Percentiles rank a stretch among this genome's conserved stretches.
Evolutionary conservation across 2,329 filamentous ascomycete genomes (phyloP).

Genomic region (Pseudogymnoascus sp.): DNA sequence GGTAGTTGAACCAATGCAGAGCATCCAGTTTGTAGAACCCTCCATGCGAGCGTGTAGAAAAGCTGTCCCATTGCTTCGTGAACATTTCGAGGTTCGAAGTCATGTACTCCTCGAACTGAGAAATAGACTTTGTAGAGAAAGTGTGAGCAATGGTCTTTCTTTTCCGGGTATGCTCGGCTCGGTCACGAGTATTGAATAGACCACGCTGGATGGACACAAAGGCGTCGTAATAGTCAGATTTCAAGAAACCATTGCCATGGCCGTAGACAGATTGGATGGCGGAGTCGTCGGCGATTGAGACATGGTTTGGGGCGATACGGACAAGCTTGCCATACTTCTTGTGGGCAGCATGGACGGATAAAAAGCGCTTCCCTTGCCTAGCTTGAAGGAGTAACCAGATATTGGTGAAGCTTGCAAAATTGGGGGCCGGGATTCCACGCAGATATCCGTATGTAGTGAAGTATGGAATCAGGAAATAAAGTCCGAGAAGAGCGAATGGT

Average conservation of each 20-base stretch:
- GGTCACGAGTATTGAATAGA: conserved; percentile 81
- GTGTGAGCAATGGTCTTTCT: conserved; percentile 82
- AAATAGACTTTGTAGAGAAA: conserved; percentile 72
- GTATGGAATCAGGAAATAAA: conserved; percentile 28
- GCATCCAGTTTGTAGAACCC: conserved; percentile 60
- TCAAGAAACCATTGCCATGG: conserved; percentile 63
- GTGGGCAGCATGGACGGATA: conserved; percentile 51
- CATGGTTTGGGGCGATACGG: conserved; percentile 70
- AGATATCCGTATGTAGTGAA: conserved; percentile 24
- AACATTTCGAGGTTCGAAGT: conserved; percentile 69
- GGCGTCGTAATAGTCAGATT: conserved; percentile 78
- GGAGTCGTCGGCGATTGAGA: conserved; percentile 66
- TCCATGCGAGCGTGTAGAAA: conserved; percentile 36
- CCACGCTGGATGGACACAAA: conserved; percentile 82
- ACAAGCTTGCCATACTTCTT: conserved; percentile 64
- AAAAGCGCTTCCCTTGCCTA: conserved; percentile 57
- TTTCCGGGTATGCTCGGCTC: conserved; percentile 77
- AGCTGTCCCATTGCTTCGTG: conserved; percentile 61
- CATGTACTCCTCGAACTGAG: conserved; percentile 85
- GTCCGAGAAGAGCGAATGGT: conserved; percentile 37
- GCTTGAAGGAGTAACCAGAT: conserved; percentile 67
- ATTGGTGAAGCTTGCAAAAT: conserved; percentile 59
- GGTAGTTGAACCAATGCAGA: conserved; percentile 69
- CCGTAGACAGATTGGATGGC: conserved; percentile 70
- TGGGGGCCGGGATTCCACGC: conserved; percentile 40